Conservation (phyloP, 176 grass and related monocot species). For the Eragrostis nindensis region DNA sequence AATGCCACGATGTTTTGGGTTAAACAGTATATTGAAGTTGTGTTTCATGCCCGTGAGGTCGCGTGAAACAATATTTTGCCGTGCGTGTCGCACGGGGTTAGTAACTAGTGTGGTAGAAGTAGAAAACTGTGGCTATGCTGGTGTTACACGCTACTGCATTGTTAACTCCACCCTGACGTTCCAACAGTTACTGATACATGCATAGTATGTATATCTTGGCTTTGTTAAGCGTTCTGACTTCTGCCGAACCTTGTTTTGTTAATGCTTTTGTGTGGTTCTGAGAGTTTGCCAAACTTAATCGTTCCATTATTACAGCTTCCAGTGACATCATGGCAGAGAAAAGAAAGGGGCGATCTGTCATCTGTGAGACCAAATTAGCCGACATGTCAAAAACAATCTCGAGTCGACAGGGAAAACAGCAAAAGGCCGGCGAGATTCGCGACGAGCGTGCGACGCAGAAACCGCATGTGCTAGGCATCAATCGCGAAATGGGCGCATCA, state of each 20-base stretch:
- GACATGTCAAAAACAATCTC: not conserved
- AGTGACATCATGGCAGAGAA: not conserved
- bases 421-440: slow-evolving; percentile 12
- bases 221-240: no score
- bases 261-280: no score
- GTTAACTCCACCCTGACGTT: not conserved
- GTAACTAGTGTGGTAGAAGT: not conserved
- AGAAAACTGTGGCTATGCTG: not conserved
- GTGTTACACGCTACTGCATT: not conserved
- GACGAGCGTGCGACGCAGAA: not conserved
- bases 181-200: not conserved
- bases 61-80: no score
- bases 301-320: not conserved
- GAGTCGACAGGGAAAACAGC: not conserved
- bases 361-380: not conserved
- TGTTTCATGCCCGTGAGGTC: no score
- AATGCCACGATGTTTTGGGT: no score
- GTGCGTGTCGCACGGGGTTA: no score
- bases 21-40: no score
- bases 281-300: no score
- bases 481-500: slow-evolving; percentile 9
- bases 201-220: no score
- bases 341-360: no score
- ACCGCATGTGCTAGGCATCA: slow-evolving; percentile 22
- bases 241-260: no score